Conservation (phyloP, 345 rosid species). For the Rhodamnia argentea region DNA sequence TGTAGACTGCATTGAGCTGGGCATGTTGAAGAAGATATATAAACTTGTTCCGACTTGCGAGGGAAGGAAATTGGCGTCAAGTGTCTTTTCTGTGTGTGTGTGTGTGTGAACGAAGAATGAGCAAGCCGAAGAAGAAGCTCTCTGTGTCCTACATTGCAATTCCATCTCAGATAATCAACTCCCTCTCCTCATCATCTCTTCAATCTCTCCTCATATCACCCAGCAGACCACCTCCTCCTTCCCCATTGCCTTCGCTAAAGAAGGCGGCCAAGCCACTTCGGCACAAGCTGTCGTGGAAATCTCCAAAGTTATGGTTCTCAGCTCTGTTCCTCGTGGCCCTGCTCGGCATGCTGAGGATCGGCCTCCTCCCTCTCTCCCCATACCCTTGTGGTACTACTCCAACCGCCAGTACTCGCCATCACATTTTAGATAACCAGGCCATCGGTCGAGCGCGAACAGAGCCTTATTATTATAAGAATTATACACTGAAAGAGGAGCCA, state of each 20-base stretch:
- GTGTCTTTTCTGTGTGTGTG: neutral
- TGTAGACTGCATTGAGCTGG: neutral
- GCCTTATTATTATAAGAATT: neutral
- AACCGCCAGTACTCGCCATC: conserved; percentile 9
- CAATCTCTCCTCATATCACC: conserved; percentile 58
- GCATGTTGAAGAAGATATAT: neutral
- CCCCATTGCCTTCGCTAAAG: neutral
- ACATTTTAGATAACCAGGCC: neutral
- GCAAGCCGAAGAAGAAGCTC: conserved; percentile 19
- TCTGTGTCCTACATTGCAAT: conserved; percentile 37
- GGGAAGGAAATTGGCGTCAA: neutral
- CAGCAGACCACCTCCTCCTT: conserved; percentile 18
- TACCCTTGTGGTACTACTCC: conserved; percentile 37
- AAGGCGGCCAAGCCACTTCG: neutral
- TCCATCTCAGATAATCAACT: conserved; percentile 41
- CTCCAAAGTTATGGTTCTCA: neutral
- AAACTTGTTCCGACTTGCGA: neutral
- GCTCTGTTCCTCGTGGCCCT: conserved; percentile 34
- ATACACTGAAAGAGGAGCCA: neutral
- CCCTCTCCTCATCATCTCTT: conserved; percentile 48
- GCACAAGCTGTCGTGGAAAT: neutral
- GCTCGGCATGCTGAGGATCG: conserved; percentile 33
- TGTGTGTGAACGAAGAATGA: conserved; percentile 15
- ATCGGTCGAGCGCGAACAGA: neutral
- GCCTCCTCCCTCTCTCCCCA: conserved; percentile 27